Base-by-base conservation (phyloP, 495 filamentous ascomycete species). In the Barbatosphaeria neglecta region DNA sequence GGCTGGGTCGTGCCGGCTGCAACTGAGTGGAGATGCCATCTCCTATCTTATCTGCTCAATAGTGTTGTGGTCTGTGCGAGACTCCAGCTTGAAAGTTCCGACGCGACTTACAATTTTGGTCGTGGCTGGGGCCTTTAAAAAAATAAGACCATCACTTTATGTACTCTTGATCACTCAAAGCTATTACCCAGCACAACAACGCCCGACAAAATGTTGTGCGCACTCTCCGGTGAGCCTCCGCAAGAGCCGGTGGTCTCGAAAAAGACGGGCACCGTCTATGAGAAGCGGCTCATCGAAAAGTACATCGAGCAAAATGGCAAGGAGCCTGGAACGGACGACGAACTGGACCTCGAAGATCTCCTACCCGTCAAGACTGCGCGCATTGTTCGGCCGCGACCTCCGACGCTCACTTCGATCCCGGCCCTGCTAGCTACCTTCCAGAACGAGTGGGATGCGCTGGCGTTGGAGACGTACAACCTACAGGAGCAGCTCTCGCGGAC, bases 141-240 rank as follows among this genome's bases (percentile, higher is more conserved):
- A n/a, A n/a, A n/a, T n/a, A n/a, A n/a, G n/a, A n/a, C n/a, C n/a
- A n/a, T n/a, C n/a, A n/a, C n/a, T n/a, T n/a, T n/a, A n/a, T n/a
- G n/a, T n/a, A 35, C 31, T n/a, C 11, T 24, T 11, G 19, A 22
- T 22, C 6, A 41, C 7, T 23, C 2, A 1, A 22, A 13, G 6
- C 16, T 2, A n/a, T 22, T 7, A n/a, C 22, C 15, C 20, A 22
- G 13, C 20, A 41, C 39, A 22, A 11, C 5, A 22, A 22, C 3
- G 22, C 39, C 6, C 13, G 13, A 4, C 2, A 41, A 41, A 24
- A 41, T 41, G 39, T 22, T 41, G 22, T 41, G 39, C 39, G 48
- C 58, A 96, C 90, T 99, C 61, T 99, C 92, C 39, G 92, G 92
- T 68, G 93, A 97, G 78, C 83, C 88, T 66, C 93, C 92, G 42